Evolutionary conservation across 208 protist genomes (phyloP), one percentile per base, ranked within the genome.

Genomic region (Leishmania lainsoni): DNA sequence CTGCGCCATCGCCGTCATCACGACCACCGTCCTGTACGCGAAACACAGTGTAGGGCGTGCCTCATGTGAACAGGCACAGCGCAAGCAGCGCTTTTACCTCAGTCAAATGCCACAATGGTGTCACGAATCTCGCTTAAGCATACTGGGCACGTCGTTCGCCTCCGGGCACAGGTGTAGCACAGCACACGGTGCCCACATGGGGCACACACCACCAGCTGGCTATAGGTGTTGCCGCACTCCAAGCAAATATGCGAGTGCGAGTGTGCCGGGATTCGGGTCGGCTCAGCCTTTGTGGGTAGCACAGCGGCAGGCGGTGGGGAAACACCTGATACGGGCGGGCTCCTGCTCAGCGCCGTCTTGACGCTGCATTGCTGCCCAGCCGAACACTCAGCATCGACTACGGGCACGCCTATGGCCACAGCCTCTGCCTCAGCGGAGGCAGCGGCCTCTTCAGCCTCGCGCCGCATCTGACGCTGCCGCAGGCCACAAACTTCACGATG

Each of bases 171-270:
- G 26, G 69, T 65, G 42, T 78, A 79, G 80, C 95, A 98, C 58
- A 98, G 61, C n/a, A 93, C 87, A 35, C 91, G 87, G 81, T 98
- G 95, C 29, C 95, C 93, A 66, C 95, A 98, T 6, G 95, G 95
- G 1, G 90, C 49, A 39, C 85, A 85, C 26, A 97, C 85, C 5
- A 94, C 81, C 2, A 97, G 81, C 58, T 86, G 84, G n/a, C 48
- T 56, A 56, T 85, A 85, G 17, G 29, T 79, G 32, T 83, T 81
- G n/a, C 78, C 80, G 54, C 88, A 92, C 65, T 92, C 88, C 0
- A 90, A 63, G 58, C 88, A 92, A 17, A 86, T 61, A 65, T 86
- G 32, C 45, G 71, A 42, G 51, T 71, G 82, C 29, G 78, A 81
- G 63, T 76, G 72, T 32, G 42, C 69, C 9, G 65, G 20, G 48